phyloP scores from a whole-genome alignment of 495 filamentous ascomycete species.

The Aspergillus ostianus region DNA sequence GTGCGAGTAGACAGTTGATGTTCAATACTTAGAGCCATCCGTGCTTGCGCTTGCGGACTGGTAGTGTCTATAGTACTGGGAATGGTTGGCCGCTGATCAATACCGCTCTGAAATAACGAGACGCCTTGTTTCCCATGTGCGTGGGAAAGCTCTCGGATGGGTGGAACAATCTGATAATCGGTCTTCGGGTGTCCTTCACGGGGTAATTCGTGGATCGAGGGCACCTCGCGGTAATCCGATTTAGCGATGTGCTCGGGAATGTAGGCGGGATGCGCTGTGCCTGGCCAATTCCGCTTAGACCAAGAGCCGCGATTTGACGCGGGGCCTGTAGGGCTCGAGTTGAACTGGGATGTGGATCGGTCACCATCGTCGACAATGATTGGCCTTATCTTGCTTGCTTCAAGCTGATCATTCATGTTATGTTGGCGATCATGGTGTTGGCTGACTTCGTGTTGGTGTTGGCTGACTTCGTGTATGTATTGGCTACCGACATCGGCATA shows the following conservation, averaged over 20 bases:
- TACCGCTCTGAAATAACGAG: slow-evolving; percentile 34
- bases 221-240: slow-evolving; percentile 42
- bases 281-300: slow-evolving; percentile 42
- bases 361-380: slow-evolving; percentile 47
- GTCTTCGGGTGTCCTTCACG: slow-evolving; percentile 41
- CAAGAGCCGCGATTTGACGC: slow-evolving; percentile 35
- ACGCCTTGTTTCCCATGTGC: slow-evolving; percentile 36
- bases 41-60: slow-evolving; percentile 45
- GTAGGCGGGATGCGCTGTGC: slow-evolving; percentile 33
- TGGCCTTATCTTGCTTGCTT: slow-evolving; percentile 41
- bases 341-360: slow-evolving; percentile 35
- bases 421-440: slow-evolving; percentile 41
- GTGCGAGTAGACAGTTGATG: slow-evolving; percentile 39
- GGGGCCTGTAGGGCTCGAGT: slow-evolving; percentile 37
- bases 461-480: slow-evolving; percentile 50
- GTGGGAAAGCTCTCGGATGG: slow-evolving; percentile 43
- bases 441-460: slow-evolving; percentile 51
- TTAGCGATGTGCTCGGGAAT: slow-evolving; percentile 39
- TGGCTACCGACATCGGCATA: slow-evolving; percentile 51
- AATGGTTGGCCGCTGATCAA: slow-evolving; percentile 38
- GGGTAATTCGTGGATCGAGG: slow-evolving; percentile 43
- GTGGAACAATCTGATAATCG: slow-evolving; percentile 43
- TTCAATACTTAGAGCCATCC: slow-evolving; percentile 48
- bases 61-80: slow-evolving; percentile 35
- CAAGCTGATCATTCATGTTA: slow-evolving; percentile 35